Evolutionary conservation across 1,139 yeast species (phyloP).

Genomic region (Candida anutae): DNA sequence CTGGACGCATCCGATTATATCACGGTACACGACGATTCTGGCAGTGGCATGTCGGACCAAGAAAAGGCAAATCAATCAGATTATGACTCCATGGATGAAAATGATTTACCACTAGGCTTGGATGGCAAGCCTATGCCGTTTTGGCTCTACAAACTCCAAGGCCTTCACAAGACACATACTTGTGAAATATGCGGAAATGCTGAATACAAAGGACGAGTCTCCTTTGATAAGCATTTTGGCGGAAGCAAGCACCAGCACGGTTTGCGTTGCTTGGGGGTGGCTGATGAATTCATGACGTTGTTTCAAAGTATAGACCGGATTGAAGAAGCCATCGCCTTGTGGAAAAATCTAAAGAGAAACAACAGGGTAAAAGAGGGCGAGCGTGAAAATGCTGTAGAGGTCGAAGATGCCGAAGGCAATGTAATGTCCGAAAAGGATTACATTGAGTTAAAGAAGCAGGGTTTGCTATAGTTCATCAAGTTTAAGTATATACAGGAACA

Average conservation of each 20-base stretch:
- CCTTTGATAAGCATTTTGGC: slow-evolving; percentile 67
- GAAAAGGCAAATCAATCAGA: slow-evolving; percentile 16
- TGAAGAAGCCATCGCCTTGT: slow-evolving; percentile 57
- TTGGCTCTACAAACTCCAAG: slow-evolving; percentile 89
- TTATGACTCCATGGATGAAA: slow-evolving; percentile 19
- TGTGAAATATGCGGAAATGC: slow-evolving; percentile 88
- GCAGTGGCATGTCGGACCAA: slow-evolving; percentile 3
- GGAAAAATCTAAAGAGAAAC: slow-evolving; percentile 40
- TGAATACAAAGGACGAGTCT: slow-evolving; percentile 64
- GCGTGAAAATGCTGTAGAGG: slow-evolving; percentile 59
- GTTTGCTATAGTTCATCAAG: slow-evolving; percentile 41
- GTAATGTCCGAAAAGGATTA: slow-evolving; percentile 82
- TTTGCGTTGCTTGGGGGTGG: slow-evolving; percentile 65
- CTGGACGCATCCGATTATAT: slow-evolving; percentile 33
- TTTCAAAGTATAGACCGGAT: slow-evolving; percentile 64
- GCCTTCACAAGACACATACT: slow-evolving; percentile 60
- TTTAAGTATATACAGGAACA: too few relatives aligned
- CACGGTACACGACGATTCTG: slow-evolving; percentile 13
- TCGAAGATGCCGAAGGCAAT: slow-evolving; percentile 89
- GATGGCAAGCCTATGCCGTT: slow-evolving; percentile 91
- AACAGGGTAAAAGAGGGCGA: slow-evolving; percentile 31
- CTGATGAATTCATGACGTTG: slow-evolving; percentile 24
- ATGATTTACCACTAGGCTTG: slow-evolving; percentile 62
- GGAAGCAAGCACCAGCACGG: slow-evolving; percentile 69
- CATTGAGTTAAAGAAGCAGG: slow-evolving; percentile 79